A percentile compares a stretch with the other conserved stretches of the same genome.
phyloP scores from a whole-genome alignment of 2,329 filamentous ascomycete genomes.

The Sarocladium kiliense region DNA sequence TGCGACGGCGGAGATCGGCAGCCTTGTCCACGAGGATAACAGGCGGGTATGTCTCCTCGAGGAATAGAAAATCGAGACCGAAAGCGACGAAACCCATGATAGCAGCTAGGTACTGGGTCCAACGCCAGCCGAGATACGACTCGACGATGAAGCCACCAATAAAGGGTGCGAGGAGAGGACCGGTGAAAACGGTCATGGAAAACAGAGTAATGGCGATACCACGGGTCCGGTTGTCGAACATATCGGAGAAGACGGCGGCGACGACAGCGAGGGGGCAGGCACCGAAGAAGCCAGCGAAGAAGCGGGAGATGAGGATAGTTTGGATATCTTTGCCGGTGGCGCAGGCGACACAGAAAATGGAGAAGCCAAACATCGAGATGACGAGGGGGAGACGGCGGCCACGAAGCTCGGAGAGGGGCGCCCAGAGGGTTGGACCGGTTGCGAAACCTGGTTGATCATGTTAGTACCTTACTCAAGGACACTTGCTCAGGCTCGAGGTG shows the following conservation, averaged over 20 bases:
- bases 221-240: constrained; percentile 61
- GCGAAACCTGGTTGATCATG: constrained; percentile 44
- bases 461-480: background rate
- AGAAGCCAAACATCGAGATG: constrained; percentile 62
- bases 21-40: constrained; percentile 59
- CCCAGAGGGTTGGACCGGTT: constrained; percentile 66
- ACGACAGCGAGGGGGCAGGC: constrained; percentile 65
- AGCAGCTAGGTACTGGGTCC: constrained; percentile 11
- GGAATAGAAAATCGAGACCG: constrained; percentile 53
- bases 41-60: constrained; percentile 67
- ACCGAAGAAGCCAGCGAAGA: constrained; percentile 69
- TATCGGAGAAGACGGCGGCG: constrained; percentile 66
- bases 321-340: constrained; percentile 64
- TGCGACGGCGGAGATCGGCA: constrained; percentile 54
- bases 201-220: constrained; percentile 42
- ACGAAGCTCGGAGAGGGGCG: constrained; percentile 66
- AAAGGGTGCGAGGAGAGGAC: constrained; percentile 62
- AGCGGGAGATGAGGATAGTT: constrained; percentile 64
- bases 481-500: no score
- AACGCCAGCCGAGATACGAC: constrained; percentile 64
- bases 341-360: constrained; percentile 60
- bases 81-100: constrained; percentile 57
- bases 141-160: constrained; percentile 63
- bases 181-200: constrained; percentile 53
- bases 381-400: constrained; percentile 61